Percentiles rank a stretch among this genome's conserved stretches.
Evolutionary conservation across 352 stramenopile genomes (phyloP).

Genomic region (Pythium apleroticum): DNA sequence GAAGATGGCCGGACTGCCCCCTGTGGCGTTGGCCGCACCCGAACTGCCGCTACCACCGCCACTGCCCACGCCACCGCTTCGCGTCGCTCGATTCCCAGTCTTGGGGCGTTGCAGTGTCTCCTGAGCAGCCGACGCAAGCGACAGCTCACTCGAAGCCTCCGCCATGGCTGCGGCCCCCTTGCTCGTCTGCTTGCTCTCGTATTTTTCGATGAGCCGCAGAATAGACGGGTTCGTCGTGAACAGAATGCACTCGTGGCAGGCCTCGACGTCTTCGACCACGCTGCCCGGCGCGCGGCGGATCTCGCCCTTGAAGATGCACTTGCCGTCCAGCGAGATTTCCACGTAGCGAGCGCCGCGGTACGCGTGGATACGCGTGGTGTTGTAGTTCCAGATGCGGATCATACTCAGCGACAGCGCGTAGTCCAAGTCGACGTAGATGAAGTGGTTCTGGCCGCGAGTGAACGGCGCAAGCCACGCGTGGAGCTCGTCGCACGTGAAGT

Average conservation of each 20-base stretch:
- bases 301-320: conserved; percentile 80
- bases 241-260: conserved; percentile 79
- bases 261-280: conserved; percentile 53
- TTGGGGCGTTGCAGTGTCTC: conserved; percentile 44
- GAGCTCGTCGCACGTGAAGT: conserved; percentile 86
- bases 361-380: conserved; percentile 78
- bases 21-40: not conserved
- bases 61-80: conserved; percentile 20
- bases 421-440: conserved; percentile 81
- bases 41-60: not conserved
- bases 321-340: conserved; percentile 58
- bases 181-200: conserved; percentile 47
- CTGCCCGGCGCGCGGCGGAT: conserved; percentile 69
- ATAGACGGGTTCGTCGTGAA: conserved; percentile 81
- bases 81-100: conserved; percentile 45
- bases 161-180: conserved; percentile 18
- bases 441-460: conserved; percentile 68
- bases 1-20: conserved; percentile 14
- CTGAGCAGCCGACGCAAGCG: not conserved
- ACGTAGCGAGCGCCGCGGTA: conserved; percentile 67
- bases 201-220: conserved; percentile 80
- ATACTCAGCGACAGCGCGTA: conserved; percentile 73
- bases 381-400: conserved; percentile 90
- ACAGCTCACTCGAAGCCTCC: not conserved
- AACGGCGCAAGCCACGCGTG: conserved; percentile 90